phyloP scores from a whole-genome alignment of 176 grass and related monocot genomes.

The Oryza officinalis region DNA sequence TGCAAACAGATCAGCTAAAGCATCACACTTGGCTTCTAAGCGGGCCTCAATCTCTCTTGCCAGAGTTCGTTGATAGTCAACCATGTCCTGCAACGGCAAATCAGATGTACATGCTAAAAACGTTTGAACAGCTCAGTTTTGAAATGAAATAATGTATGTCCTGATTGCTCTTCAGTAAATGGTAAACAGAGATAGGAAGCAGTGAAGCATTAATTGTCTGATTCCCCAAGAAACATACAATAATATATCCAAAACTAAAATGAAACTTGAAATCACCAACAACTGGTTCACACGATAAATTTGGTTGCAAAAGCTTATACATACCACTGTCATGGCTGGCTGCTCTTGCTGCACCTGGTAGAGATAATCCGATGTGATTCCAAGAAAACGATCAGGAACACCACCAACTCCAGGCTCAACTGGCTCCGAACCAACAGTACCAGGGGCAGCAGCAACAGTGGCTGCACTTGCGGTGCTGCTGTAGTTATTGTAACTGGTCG shows the following conservation, averaged over 20 bases:
- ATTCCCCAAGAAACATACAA: no score
- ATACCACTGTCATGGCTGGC: conserved; percentile 69
- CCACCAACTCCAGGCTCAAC: conserved; percentile 76
- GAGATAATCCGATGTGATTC: conserved; percentile 77
- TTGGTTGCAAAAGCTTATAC: neutral
- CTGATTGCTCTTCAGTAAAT: neutral
- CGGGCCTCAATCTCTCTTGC: conserved; percentile 85
- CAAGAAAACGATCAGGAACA: conserved; percentile 87
- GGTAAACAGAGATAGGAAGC: neutral
- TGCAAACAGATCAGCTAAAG: conserved; percentile 82
- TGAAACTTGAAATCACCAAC: neutral
- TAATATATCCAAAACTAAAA: neutral
- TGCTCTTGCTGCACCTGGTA: conserved; percentile 88
- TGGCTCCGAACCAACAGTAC: conserved; percentile 37
- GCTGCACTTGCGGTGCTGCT: conserved; percentile 51
- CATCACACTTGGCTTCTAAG: conserved; percentile 90
- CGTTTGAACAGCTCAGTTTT: neutral
- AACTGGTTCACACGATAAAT: neutral
- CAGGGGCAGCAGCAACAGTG: conserved; percentile 32
- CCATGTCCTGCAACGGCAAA: conserved; percentile 65
- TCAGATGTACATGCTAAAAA: conserved; percentile 18
- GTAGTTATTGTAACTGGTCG: conserved; percentile 67
- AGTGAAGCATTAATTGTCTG: neutral
- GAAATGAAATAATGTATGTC: neutral
- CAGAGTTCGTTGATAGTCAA: conserved; percentile 80